Conservation (phyloP, 1,284 basidiomycete species). For the Cryptococcus amylolentus region DNA sequence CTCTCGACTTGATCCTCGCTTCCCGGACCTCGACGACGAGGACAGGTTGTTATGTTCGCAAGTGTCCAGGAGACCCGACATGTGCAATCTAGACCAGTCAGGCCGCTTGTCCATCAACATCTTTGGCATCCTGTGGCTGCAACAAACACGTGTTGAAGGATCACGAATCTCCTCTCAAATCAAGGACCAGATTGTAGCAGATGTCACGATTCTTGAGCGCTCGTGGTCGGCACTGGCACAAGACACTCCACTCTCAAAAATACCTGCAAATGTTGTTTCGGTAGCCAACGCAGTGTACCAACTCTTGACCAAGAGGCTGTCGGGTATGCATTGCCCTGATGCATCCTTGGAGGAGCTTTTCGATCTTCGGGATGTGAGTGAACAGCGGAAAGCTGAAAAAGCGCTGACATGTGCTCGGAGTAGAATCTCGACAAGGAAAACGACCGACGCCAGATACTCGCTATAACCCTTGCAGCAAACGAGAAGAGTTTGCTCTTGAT, state of each 20-base stretch:
- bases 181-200: neutral
- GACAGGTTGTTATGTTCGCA: conserved; percentile 9
- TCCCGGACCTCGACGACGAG: conserved; percentile 1
- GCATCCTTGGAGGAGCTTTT: conserved; percentile 21
- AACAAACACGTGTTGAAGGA: neutral
- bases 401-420: neutral
- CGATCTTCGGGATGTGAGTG: conserved; percentile 30
- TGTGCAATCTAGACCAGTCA: conserved; percentile 25
- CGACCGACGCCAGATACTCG: conserved; percentile 28
- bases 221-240: neutral
- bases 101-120: conserved; percentile 23
- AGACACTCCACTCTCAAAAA: neutral
- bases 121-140: conserved; percentile 14
- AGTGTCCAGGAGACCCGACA: neutral
- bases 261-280: neutral
- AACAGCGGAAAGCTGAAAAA: conserved; percentile 30
- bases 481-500: conserved; percentile 39
- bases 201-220: neutral
- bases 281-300: neutral
- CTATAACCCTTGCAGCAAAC: conserved; percentile 39
- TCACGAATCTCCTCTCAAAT: neutral
- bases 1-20: neutral
- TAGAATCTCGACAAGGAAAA: conserved; percentile 8
- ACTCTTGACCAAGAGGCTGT: conserved; percentile 4
- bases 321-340: conserved; percentile 16